These are phyloP conservation scores for Phragmites australis DNA, from an alignment of 176 grass and related monocot species.

Conservation along the genomic window DNA sequence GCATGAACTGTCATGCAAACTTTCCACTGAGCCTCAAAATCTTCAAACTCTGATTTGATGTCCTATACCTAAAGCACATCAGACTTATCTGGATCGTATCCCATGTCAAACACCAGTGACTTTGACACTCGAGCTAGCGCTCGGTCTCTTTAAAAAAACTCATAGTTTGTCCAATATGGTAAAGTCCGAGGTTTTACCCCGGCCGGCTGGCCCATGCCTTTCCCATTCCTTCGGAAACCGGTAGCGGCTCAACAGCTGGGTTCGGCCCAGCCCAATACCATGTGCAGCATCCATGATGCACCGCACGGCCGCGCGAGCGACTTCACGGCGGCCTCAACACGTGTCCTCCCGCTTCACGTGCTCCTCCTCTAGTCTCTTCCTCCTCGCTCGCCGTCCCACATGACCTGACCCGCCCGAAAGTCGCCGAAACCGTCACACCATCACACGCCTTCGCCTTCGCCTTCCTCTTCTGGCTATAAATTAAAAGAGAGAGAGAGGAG, in stretches of 20 bases:
- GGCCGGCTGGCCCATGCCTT: neutral
- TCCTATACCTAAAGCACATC: too few species aligned
- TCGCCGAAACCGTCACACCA: slow-evolving; percentile 34
- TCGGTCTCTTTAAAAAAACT: too few species aligned
- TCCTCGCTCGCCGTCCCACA: slow-evolving; percentile 16
- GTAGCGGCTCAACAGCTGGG: slow-evolving; percentile 14
- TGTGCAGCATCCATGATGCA: neutral
- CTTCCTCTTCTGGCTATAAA: neutral
- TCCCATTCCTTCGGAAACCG: too few species aligned
- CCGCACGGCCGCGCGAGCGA: slow-evolving; percentile 12
- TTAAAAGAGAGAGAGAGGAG: neutral
- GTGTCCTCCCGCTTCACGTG: slow-evolving; percentile 29
- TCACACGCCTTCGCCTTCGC: neutral
- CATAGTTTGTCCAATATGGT: neutral
- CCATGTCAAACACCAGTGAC: too few species aligned
- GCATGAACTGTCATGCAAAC: too few species aligned
- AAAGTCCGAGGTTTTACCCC: neutral
- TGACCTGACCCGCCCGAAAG: neutral
- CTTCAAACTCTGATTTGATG: too few species aligned
- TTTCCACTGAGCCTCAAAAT: too few species aligned
- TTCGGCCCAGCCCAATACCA: slow-evolving; percentile 29
- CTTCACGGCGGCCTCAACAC: slow-evolving; percentile 21
- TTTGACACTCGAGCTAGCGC: too few species aligned
- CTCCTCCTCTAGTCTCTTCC: slow-evolving; percentile 3
- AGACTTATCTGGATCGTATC: too few species aligned